Base-by-base conservation (phyloP, 2,329 filamentous ascomycete genomes). In the Cordyceps pruinosa region DNA sequence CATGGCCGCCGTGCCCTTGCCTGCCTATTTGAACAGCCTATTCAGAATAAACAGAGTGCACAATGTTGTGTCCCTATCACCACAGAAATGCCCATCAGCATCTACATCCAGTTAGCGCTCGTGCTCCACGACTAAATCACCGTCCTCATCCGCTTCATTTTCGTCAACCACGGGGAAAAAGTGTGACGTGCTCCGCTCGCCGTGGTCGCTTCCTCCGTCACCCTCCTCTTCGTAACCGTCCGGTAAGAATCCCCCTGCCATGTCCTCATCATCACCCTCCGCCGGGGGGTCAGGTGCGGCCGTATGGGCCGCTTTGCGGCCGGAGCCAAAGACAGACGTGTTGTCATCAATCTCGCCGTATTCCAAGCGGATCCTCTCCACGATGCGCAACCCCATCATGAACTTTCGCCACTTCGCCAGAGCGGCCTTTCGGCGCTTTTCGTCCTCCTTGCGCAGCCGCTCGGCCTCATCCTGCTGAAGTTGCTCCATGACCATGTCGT, bases 331-430 rank as follows among this genome's bases (percentile, higher is more conserved):
- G 1, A 81, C 77, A 17, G 83, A 79, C 4, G 77, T 72, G 26
- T 72, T 72, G 10, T 80, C 77, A 44, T 76, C 74, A 4, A 81
- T 74, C 37, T 85, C 79, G 1, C 88, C 89, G 68, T 95, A 95
- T 60, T 96, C 89, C 56, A 85, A 80, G 41, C 79, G 79, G 41
- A 95, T 86, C 49, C 90, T 80, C 68, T 94, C 81, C 21, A 90
- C 79, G 58, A 97, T 94, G 3, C 90, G 81, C 72, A 97, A 68
- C 0, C 92, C 92, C 77, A 92, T 89, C 15, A 96, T 72, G 64
- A 97, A 90, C 70, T 89, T 95, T 58, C 89, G 83, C 94, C 94
- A 99, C 62, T 85, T 82, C 1, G 80, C 81, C 46, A 97, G 68
- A 1, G 88, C 85, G 13, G 82, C 78, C 61, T 88, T 91, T 52